Conservation (phyloP, 1,284 basidiomycete species). For the Trametes pubescens region DNA sequence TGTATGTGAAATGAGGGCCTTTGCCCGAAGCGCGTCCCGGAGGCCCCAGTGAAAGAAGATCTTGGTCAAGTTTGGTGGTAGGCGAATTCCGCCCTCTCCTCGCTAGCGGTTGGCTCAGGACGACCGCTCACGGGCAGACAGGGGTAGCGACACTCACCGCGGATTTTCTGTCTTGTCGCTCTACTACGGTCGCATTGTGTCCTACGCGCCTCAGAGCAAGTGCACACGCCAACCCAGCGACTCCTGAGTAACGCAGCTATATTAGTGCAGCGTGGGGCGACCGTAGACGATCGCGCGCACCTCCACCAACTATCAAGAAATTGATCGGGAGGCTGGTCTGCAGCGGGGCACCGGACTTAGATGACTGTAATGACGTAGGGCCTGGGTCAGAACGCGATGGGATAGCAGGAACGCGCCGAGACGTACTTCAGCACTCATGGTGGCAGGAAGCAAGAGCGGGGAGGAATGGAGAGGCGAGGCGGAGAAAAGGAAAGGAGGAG, state of each 20-base stretch:
- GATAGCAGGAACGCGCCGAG: background rate
- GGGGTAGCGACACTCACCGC: slow-evolving; percentile 41
- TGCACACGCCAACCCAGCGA: slow-evolving; percentile 62
- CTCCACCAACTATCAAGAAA: slow-evolving; percentile 51
- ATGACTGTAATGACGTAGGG: slow-evolving; percentile 3
- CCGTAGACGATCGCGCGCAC: slow-evolving; percentile 30
- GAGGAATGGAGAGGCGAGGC: slow-evolving; percentile 2
- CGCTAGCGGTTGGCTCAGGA: slow-evolving; percentile 7
- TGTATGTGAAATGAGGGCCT: slow-evolving; percentile 49
- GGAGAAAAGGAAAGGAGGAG: background rate
- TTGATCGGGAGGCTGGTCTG: slow-evolving; percentile 23
- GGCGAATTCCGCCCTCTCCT: slow-evolving; percentile 52
- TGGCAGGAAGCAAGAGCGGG: background rate
- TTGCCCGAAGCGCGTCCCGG: slow-evolving; percentile 45
- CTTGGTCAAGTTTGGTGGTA: slow-evolving; percentile 65
- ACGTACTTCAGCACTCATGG: slow-evolving; percentile 17
- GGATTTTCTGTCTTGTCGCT: slow-evolving; percentile 49
- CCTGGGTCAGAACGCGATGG: background rate
- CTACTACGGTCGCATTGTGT: slow-evolving; percentile 62
- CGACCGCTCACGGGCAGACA: background rate
- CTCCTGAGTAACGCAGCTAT: slow-evolving; percentile 23
- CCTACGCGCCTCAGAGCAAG: slow-evolving; percentile 61
- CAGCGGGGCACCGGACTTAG: slow-evolving; percentile 14
- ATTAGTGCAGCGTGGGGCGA: background rate
- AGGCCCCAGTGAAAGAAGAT: slow-evolving; percentile 66